Evolutionary conservation across 2,329 filamentous ascomycete species (phyloP).

Genomic region (Drechslerella dactyloides): DNA sequence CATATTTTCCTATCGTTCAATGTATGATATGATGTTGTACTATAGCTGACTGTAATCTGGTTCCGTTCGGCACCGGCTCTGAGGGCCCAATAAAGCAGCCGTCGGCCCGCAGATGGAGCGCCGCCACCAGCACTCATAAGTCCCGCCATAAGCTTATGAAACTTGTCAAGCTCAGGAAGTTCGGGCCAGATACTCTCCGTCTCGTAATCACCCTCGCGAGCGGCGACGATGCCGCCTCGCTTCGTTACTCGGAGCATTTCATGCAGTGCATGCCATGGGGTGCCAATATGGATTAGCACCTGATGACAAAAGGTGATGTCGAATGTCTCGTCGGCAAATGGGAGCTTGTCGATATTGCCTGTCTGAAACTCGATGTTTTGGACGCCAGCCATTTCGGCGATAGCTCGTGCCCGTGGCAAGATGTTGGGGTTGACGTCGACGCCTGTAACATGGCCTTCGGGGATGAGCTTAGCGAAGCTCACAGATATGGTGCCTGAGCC

Average conservation of each 20-base stretch:
- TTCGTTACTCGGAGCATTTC: slow-evolving; percentile 57
- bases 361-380: slow-evolving; percentile 54
- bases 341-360: slow-evolving; percentile 57
- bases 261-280: slow-evolving; percentile 52
- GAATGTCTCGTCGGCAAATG: slow-evolving; percentile 55
- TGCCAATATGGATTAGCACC: slow-evolving; percentile 55
- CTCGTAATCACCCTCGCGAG: slow-evolving; percentile 57
- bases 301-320: slow-evolving; percentile 56
- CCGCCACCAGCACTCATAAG: slow-evolving; percentile 53
- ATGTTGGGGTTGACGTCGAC: slow-evolving; percentile 61
- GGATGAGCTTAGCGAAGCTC: slow-evolving; percentile 60
- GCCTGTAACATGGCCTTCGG: slow-evolving; percentile 60
- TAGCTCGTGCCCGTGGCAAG: slow-evolving; percentile 58
- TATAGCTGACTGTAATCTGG: slow-evolving; percentile 50
- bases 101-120: slow-evolving; percentile 53
- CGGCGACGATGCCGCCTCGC: slow-evolving; percentile 55
- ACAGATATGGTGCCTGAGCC: slow-evolving; percentile 63
- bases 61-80: slow-evolving; percentile 51
- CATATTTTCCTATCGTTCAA: slow-evolving; percentile 51
- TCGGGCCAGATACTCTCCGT: slow-evolving; percentile 56
- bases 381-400: slow-evolving; percentile 57
- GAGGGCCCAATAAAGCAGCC: slow-evolving; percentile 56
- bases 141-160: slow-evolving; percentile 52
- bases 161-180: slow-evolving; percentile 54
- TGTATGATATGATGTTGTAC: slow-evolving; percentile 52